Base-by-base conservation (phyloP, 176 grass and related monocot species). In the Rhynchospora pubera region DNA sequence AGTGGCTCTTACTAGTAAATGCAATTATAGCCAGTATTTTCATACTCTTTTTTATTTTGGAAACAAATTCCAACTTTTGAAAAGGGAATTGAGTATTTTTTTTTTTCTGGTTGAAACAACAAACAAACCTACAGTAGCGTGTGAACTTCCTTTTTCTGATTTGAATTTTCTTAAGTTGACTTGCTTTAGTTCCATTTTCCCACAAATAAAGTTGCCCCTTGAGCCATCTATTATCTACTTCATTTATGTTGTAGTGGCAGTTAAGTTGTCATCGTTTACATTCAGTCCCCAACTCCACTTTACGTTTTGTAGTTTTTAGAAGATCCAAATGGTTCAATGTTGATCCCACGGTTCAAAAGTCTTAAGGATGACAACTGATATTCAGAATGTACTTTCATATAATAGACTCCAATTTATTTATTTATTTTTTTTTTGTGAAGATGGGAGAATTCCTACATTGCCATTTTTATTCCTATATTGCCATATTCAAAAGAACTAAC, bases 1-100 rank as follows among this genome's bases (percentile, higher is more conserved):
- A 76, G 24, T 77, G 22, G 24, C 51, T 77, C 50, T 77, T 77
- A 55, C 72, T 18, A 56, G 72, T 34, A 77, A 56, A 77, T 77
- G 24, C 26, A 77, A 77, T 56, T 16, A 56, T 77, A 77, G 72
- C 50, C 24, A 45, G 23, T 56, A 77, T 6, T 55, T 77, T 21
- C 5, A 26, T 24, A 52, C 30, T n/a, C 2, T 67, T 1, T 39
- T 66, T 67, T 10, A 8, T 5, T 18, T 65, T 32, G 11, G 13
- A 16, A 66, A 66, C 28, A 66, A 7, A 15, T 65, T 67, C 9
- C 21, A 53, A 53, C 2, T 53, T 56, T 15, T 76, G 5, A 30
- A 22, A 21, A 47, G 68, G n/a, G 4, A 23, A 23, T 15, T 15
- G 12, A 76, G 7, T 55, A 14, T 75, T n/a, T 30, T 10, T 51